These are phyloP conservation scores for Stenocarpella maydis DNA, from an alignment of 2,329 filamentous ascomycete species.

Conservation along the genomic window DNA sequence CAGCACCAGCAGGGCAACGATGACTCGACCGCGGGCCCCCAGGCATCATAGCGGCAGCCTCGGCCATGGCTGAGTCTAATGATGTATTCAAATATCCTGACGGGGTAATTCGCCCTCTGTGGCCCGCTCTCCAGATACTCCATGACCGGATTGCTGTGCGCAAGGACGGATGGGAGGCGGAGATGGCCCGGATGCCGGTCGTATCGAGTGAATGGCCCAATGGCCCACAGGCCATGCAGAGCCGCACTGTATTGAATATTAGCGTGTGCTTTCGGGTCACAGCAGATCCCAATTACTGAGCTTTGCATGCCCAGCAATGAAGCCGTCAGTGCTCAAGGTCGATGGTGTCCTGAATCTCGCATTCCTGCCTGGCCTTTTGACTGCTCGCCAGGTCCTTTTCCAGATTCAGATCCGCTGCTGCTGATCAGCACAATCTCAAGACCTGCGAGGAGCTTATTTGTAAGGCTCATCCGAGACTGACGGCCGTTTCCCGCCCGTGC, in stretches of 20 bases:
- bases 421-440: neutral
- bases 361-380: neutral
- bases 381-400: neutral
- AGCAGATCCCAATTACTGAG: conserved; percentile 20
- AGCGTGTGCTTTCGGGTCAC: conserved; percentile 25
- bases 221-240: conserved; percentile 15
- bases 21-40: conserved; percentile 13
- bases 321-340: neutral
- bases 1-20: conserved; percentile 33
- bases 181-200: neutral
- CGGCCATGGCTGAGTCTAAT: neutral
- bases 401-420: neutral
- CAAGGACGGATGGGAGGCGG: neutral
- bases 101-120: neutral
- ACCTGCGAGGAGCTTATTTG: neutral
- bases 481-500: neutral
- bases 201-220: conserved; percentile 24
- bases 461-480: neutral
- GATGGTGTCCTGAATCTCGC: neutral
- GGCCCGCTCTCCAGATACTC: neutral
- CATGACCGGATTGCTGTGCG: neutral
- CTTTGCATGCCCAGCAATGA: conserved; percentile 18
- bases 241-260: conserved; percentile 23
- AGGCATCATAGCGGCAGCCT: conserved; percentile 28
- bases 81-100: neutral